A percentile compares a stretch with the other conserved stretches of the same genome.
phyloP scores from a whole-genome alignment of 768 basidiomycete species.

The Epithele typhae region DNA sequence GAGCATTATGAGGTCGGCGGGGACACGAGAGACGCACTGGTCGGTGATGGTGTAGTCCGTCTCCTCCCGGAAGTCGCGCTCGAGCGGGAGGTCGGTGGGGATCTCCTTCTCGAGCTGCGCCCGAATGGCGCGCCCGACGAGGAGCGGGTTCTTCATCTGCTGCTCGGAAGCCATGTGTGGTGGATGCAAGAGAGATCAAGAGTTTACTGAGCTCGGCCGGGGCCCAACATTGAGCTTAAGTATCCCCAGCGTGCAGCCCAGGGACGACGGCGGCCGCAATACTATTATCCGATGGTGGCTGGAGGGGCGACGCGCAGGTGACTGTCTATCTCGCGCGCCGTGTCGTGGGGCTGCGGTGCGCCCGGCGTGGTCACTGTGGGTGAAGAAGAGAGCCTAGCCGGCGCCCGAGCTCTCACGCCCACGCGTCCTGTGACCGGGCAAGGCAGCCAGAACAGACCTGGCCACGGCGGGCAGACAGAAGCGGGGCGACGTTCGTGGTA shows the following conservation, averaged over 20 bases:
- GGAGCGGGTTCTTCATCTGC: conserved; percentile 30
- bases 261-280: conserved; percentile 5
- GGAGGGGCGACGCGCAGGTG: too few relatives aligned
- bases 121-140: conserved; percentile 31
- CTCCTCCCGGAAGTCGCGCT: conserved; percentile 30
- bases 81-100: conserved; percentile 30
- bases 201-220: too few relatives aligned
- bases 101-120: conserved; percentile 31
- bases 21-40: conserved; percentile 17
- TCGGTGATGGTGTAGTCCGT: conserved; percentile 32
- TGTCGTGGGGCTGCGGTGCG: conserved; percentile 10
- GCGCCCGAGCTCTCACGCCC: conserved; percentile 7
- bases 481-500: too few relatives aligned
- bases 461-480: too few relatives aligned
- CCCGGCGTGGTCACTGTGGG: conserved; percentile 11
- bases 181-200: too few relatives aligned
- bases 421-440: conserved; percentile 6
- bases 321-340: conserved; percentile 12
- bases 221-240: too few relatives aligned
- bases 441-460: conserved; percentile 8
- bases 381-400: conserved; percentile 2
- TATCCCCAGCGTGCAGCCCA: too few relatives aligned
- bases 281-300: too few relatives aligned
- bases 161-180: conserved; percentile 26
- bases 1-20: background rate